phyloP scores from a whole-genome alignment of 495 filamentous ascomycete genomes.

The Paragyromitra xinjiangensis region DNA sequence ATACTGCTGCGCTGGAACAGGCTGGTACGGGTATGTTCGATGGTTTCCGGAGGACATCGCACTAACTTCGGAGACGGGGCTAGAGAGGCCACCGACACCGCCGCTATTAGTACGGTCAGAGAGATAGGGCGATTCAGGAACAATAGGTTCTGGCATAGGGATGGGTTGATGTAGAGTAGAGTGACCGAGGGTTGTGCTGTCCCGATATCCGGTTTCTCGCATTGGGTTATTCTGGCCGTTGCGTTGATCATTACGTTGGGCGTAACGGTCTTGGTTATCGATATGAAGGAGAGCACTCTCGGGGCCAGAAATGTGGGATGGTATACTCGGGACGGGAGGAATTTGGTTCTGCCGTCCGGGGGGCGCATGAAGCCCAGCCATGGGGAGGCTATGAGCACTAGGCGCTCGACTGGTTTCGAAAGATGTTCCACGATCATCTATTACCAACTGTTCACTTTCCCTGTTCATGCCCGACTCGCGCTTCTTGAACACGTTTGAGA shows the following conservation, averaged over 20 bases:
- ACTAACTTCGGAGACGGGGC: slow-evolving; percentile 44
- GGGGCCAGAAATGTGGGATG: slow-evolving; percentile 40
- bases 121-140: slow-evolving; percentile 32
- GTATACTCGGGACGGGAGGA: slow-evolving; percentile 52
- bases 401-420: slow-evolving; percentile 56
- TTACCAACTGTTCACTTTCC: slow-evolving; percentile 44
- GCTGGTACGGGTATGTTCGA: slow-evolving; percentile 39
- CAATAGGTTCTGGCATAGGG: slow-evolving; percentile 44
- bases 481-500: slow-evolving; percentile 46
- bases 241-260: slow-evolving; percentile 17
- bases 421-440: slow-evolving; percentile 49
- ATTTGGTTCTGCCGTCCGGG: slow-evolving; percentile 52
- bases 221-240: slow-evolving; percentile 8
- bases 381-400: slow-evolving; percentile 50
- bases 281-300: slow-evolving; percentile 35
- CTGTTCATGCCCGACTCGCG: slow-evolving; percentile 47
- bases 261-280: slow-evolving; percentile 47
- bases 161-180: slow-evolving; percentile 38
- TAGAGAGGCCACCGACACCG: slow-evolving; percentile 16
- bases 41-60: slow-evolving; percentile 37
- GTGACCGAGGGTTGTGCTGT: slow-evolving; percentile 53
- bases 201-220: slow-evolving; percentile 48
- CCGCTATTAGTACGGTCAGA: slow-evolving; percentile 34
- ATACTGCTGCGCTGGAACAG: slow-evolving; percentile 29
- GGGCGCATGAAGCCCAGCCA: slow-evolving; percentile 52